Evolutionary conservation across 1,284 basidiomycete species (phyloP), one percentile per base, ranked within the genome.

Genomic region (Pterula multifida): DNA sequence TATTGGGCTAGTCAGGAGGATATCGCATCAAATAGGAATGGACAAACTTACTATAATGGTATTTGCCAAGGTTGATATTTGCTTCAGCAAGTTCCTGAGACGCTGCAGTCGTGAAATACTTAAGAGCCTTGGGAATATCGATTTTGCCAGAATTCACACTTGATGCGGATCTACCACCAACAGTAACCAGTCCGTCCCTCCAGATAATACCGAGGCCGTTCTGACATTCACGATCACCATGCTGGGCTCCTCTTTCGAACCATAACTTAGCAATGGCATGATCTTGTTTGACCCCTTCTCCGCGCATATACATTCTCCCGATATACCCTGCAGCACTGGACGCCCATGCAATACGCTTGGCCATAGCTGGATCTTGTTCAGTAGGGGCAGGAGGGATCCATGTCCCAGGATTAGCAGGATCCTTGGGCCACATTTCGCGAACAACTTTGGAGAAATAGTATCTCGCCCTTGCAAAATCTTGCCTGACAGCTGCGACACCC

Each of bases 171-270:
- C 19, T 42, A n/a, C 39, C 39, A 42, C 39, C 39, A 42, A 19
- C 17, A 42, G 78, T 76, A 2, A 83, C 65, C 15, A 96, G 68
- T 0, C 91, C 95, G 60, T 98, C 93, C 45, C 93, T 75, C 67
- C 84, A 86, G 56, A 98, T 91, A 56, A 98, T 83, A 1, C 94
- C 96, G 17, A 98, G 69, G 0, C 85, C 86, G 61, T 96, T 96
- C 55, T 86, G 79, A 51, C 84, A 87, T 63, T 96, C 93, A 54
- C 84, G 76, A 58, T 98, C 92, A 26, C 82, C 84, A 60, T 81
- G 75, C 50, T 83, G 81, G 3, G 77, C 82, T 0, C 92, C 95
- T 44, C 94, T 74, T 58, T 91, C 85, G 60, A 94, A 94, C 96
- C 96, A 99, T 67, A 95, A 78, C 68, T 82, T 90, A 12, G 95